Percentiles rank a stretch among this genome's conserved stretches.
phyloP scores from a whole-genome alignment of 306 rosid species.

The Acacia confusa region DNA sequence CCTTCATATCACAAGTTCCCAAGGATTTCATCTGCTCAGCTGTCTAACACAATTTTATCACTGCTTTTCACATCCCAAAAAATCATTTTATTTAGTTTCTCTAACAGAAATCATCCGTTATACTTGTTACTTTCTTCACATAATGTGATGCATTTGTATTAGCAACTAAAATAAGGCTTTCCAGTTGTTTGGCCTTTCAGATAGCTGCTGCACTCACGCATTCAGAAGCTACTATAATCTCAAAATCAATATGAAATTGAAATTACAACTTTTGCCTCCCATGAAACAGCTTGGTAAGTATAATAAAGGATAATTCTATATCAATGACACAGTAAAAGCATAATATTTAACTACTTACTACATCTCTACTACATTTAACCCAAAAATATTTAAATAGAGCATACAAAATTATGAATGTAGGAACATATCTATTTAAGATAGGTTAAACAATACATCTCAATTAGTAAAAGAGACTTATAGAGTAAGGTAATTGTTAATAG shows the following conservation, averaged over 20 bases:
- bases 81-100: background rate
- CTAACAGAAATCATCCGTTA: background rate
- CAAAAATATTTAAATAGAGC: background rate
- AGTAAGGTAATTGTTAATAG: background rate
- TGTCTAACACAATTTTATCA: background rate
- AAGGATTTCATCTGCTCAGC: background rate
- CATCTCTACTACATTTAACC: background rate
- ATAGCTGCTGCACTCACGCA: background rate
- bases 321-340: background rate
- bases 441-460: background rate
- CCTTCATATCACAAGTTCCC: background rate
- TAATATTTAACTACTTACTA: background rate
- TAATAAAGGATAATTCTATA: background rate
- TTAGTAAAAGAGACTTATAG: background rate
- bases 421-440: background rate
- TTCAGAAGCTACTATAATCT: conserved; percentile 2
- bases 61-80: background rate
- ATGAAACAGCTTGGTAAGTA: background rate
- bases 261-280: background rate
- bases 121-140: background rate
- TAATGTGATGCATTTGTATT: background rate
- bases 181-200: background rate
- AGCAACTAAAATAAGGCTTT: background rate
- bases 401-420: background rate
- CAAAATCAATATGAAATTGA: background rate